Conservation (phyloP, 2,329 filamentous ascomycete genomes). For the Botrytis porri region DNA sequence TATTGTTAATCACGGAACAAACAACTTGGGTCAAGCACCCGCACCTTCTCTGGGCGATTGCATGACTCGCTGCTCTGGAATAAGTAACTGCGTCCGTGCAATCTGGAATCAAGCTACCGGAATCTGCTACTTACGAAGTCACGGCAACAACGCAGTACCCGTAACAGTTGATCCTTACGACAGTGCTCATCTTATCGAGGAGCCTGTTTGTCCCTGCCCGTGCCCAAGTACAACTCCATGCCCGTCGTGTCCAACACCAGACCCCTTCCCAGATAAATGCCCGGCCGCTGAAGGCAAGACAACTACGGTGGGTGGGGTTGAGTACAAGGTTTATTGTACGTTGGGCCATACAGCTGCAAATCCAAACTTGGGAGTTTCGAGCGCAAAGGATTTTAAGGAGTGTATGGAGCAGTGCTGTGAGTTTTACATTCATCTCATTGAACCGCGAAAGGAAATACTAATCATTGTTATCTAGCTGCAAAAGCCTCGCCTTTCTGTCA, state of each 20-base stretch:
- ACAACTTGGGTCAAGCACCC: background rate
- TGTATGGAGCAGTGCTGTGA: constrained; percentile 17
- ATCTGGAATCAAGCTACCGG: background rate
- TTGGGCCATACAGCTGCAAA: background rate
- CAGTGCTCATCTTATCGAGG: constrained; percentile 10
- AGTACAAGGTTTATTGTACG: constrained; percentile 8
- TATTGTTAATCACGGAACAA: constrained; percentile 5
- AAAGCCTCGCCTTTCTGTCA: background rate
- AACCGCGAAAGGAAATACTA: background rate
- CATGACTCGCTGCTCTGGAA: constrained; percentile 5
- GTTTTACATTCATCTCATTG: background rate
- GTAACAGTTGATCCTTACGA: constrained; percentile 1
- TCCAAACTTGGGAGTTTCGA: constrained; percentile 6
- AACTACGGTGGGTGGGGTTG: background rate
- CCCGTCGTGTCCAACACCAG: background rate
- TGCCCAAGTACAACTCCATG: constrained; percentile 4
- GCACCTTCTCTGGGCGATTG: background rate
- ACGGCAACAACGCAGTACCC: constrained; percentile 4
- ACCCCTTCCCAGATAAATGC: background rate
- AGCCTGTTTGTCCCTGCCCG: constrained; percentile 1
- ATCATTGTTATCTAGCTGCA: background rate
- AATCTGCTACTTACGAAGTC: constrained; percentile 6
- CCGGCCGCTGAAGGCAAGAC: background rate
- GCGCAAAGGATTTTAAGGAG: constrained; percentile 11
- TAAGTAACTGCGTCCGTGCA: background rate